Conservation (phyloP, 2,329 filamentous ascomycete genomes). For the Sodiomyces alkalinus region DNA sequence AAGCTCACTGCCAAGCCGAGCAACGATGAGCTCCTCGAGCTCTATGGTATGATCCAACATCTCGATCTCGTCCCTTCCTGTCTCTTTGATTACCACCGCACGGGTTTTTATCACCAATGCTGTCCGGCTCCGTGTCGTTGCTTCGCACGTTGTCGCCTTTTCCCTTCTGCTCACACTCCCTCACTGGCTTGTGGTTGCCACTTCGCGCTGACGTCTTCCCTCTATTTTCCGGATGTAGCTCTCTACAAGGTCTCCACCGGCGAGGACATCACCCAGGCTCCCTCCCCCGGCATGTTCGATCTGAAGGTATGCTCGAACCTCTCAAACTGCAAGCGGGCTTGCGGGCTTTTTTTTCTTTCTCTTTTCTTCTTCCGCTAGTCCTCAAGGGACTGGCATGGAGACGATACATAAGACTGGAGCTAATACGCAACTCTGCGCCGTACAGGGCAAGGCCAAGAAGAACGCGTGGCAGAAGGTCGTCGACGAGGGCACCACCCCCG, state of each 20-base stretch:
- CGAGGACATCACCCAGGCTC: constrained; percentile 40
- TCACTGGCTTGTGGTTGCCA: too few relatives aligned
- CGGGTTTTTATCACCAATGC: too few relatives aligned
- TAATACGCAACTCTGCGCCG: constrained; percentile 1
- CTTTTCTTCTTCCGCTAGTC: constrained; percentile 1
- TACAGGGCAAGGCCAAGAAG: constrained; percentile 66
- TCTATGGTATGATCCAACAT: constrained; percentile 36
- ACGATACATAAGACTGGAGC: background rate
- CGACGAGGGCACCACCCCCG: constrained; percentile 44
- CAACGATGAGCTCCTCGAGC: constrained; percentile 49
- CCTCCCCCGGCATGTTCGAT: constrained; percentile 53
- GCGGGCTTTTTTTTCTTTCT: too few relatives aligned
- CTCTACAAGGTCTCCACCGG: constrained; percentile 43
- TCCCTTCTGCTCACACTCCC: too few relatives aligned
- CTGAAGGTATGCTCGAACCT: constrained; percentile 36
- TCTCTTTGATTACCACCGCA: background rate
- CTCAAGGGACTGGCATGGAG: too few relatives aligned
- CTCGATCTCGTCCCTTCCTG: constrained; percentile 1
- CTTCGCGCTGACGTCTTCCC: constrained; percentile 1
- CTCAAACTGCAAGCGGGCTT: too few relatives aligned
- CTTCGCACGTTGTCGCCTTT: too few relatives aligned
- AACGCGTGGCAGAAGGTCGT: constrained; percentile 59
- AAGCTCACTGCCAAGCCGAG: constrained; percentile 51
- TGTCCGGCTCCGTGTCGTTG: too few relatives aligned
- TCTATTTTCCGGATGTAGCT: constrained; percentile 23